A percentile compares a stretch with the other conserved stretches of the same genome.
Conservation (phyloP, 495 filamentous ascomycete genomes). For the Neurospora sp. region DNA sequence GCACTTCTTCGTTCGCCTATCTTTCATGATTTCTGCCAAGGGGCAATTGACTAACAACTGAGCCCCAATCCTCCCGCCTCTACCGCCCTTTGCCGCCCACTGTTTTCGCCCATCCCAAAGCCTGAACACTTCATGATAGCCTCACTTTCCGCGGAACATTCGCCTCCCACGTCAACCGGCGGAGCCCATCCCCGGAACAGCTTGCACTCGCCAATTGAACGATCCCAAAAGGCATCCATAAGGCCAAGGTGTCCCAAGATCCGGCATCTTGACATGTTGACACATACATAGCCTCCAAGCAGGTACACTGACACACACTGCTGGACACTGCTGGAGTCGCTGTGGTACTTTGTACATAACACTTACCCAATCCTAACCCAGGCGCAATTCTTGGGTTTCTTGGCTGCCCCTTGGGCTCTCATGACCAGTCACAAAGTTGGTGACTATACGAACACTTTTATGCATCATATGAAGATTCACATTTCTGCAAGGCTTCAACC, state of each 20-base stretch:
- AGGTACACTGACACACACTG: background rate
- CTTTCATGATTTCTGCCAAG: background rate
- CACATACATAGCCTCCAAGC: background rate
- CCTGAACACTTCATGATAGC: background rate
- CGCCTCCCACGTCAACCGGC: background rate
- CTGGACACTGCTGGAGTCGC: background rate
- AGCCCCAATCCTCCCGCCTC: background rate
- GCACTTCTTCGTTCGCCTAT: background rate
- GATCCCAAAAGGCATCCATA: background rate
- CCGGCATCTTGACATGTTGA: background rate
- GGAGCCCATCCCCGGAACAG: background rate
- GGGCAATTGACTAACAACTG: background rate
- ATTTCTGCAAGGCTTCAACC: background rate
- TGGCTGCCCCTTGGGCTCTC: background rate
- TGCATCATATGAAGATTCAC: background rate
- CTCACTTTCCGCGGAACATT: background rate
- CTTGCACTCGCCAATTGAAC: background rate
- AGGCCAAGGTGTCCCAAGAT: background rate
- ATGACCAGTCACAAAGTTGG: background rate
- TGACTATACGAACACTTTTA: background rate
- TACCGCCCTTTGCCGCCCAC: background rate
- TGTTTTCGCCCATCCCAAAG: background rate
- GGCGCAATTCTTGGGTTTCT: background rate
- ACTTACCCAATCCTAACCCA: background rate
- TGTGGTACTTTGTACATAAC: conserved; percentile 1